Conservation (phyloP, 1,284 basidiomycete genomes). For the Apiotrichum montevideense region DNA sequence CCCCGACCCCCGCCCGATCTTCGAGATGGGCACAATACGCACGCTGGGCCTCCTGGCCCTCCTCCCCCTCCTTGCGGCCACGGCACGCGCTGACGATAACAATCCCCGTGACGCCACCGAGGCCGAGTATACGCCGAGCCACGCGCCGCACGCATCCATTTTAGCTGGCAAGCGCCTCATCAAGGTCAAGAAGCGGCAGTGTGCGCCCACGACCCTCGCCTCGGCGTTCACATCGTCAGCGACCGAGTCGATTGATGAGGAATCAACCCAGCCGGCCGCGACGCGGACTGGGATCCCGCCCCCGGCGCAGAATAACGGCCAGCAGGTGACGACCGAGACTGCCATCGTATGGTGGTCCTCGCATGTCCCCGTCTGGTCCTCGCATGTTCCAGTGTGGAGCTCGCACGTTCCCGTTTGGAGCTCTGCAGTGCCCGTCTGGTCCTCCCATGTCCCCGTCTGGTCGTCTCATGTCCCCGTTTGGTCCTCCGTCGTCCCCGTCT, state of each 20-base stretch:
- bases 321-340: no score
- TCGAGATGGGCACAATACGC: background rate
- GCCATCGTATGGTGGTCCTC: no score
- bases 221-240: slow-evolving; percentile 1
- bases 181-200: background rate
- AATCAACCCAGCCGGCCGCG: no score
- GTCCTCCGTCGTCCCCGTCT: no score
- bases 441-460: background rate
- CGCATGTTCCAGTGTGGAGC: background rate
- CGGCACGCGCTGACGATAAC: background rate
- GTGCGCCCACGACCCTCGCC: background rate
- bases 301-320: no score
- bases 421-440: background rate
- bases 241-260: background rate
- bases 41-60: slow-evolving; percentile 16
- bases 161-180: background rate
- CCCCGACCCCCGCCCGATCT: background rate
- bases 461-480: background rate
- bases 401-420: no score
- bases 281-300: no score
- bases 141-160: slow-evolving; percentile 1
- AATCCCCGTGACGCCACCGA: slow-evolving; percentile 2
- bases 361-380: background rate
- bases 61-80: slow-evolving; percentile 10
- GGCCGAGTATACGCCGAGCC: background rate